Conservation (phyloP, 352 stramenopile species). For the Globisporangium camurandrum region DNA sequence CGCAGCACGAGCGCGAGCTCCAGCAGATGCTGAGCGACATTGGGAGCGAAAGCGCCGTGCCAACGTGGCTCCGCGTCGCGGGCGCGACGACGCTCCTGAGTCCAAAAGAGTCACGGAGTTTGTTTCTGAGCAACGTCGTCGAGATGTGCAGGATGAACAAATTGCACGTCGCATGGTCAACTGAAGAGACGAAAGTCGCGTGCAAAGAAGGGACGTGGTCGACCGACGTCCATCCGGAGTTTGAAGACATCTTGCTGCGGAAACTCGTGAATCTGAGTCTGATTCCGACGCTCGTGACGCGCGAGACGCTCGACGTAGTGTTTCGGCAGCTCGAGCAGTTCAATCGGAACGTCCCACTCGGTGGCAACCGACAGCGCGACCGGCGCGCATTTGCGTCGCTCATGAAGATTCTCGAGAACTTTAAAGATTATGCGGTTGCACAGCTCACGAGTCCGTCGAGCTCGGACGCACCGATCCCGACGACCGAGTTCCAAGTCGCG, state of each 20-base stretch:
- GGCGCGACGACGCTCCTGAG: conserved; percentile 69
- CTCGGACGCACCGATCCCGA: conserved; percentile 74
- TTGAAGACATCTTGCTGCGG: conserved; percentile 77
- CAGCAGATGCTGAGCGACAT: conserved; percentile 66
- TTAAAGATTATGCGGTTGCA: conserved; percentile 79
- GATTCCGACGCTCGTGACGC: conserved; percentile 75
- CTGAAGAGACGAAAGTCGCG: conserved; percentile 75
- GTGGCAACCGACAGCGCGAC: conserved; percentile 61
- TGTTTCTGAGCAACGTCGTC: conserved; percentile 83
- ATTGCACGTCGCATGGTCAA: conserved; percentile 80
- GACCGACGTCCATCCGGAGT: conserved; percentile 73
- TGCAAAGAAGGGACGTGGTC: conserved; percentile 85
- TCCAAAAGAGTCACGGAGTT: conserved; percentile 63
- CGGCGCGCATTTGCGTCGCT: conserved; percentile 65
- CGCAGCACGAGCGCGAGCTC: conserved; percentile 60
- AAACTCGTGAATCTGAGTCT: conserved; percentile 76
- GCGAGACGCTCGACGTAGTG: conserved; percentile 60
- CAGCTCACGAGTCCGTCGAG: conserved; percentile 78
- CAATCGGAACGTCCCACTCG: conserved; percentile 79
- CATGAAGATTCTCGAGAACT: conserved; percentile 81
- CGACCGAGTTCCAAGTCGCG: conserved; percentile 75
- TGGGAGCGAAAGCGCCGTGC: conserved; percentile 44
- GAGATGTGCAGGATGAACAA: conserved; percentile 88
- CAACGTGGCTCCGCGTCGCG: conserved; percentile 64
- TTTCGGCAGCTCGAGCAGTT: conserved; percentile 82